These are phyloP conservation scores for Paecilomyces dactylethromorphus DNA, from an alignment of 2,329 filamentous ascomycete genomes.

Conservation along the genomic window DNA sequence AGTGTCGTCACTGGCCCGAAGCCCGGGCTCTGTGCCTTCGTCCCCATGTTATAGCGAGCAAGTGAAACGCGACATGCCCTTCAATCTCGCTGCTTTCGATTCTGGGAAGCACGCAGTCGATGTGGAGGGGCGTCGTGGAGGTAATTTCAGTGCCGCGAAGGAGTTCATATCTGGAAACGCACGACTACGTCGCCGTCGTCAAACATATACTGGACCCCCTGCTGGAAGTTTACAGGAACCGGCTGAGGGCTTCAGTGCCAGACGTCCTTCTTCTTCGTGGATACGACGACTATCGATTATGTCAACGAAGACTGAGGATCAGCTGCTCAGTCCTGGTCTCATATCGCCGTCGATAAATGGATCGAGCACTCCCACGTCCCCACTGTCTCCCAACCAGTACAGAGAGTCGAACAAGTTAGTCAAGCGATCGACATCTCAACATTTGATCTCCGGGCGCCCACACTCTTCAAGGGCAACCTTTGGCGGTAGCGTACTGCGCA, in stretches of 20 bases:
- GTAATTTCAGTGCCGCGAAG: background rate
- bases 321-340: slow-evolving; percentile 43
- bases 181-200: slow-evolving; percentile 28
- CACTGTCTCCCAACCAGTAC: slow-evolving; percentile 20
- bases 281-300: slow-evolving; percentile 50
- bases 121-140: background rate
- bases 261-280: slow-evolving; percentile 46
- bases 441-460: slow-evolving; percentile 28
- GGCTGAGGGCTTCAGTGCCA: slow-evolving; percentile 16
- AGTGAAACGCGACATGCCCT: background rate
- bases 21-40: slow-evolving; percentile 13
- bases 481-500: slow-evolving; percentile 37
- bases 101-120: background rate
- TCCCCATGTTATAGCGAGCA: slow-evolving; percentile 1
- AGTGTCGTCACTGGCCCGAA: slow-evolving; percentile 9
- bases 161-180: slow-evolving; percentile 1
- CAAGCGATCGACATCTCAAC: slow-evolving; percentile 53
- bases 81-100: background rate
- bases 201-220: slow-evolving; percentile 28
- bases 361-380: slow-evolving; percentile 46
- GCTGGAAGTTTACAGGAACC: slow-evolving; percentile 20
- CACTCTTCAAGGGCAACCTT: slow-evolving; percentile 37
- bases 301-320: slow-evolving; percentile 43
- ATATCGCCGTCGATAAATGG: slow-evolving; percentile 48
- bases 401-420: slow-evolving; percentile 54